These are phyloP conservation scores for Eucalyptus cloeziana DNA, from an alignment of 345 rosid genomes.

Conservation along the genomic window DNA sequence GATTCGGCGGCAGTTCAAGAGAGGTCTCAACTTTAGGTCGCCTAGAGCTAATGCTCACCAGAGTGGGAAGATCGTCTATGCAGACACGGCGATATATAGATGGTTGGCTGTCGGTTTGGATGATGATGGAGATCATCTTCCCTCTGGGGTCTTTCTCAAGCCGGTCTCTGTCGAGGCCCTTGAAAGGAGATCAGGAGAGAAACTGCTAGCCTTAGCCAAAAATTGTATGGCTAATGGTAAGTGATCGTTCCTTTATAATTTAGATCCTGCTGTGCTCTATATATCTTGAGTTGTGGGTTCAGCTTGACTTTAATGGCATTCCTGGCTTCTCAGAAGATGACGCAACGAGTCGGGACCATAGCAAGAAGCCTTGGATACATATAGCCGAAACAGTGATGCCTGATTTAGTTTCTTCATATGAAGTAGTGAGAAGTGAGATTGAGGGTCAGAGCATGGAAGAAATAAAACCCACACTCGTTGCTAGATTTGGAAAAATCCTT, in stretches of 20 bases:
- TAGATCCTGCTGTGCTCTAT: not conserved
- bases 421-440: not conserved
- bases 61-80: not conserved
- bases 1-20: not conserved
- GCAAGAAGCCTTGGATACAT: not conserved
- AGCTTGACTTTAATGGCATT: not conserved
- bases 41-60: not conserved
- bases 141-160: not conserved
- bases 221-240: constrained; percentile 7
- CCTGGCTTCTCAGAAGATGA: not conserved
- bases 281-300: not conserved
- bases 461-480: constrained; percentile 3
- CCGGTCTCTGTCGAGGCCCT: not conserved
- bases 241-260: not conserved
- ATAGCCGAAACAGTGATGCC: constrained; percentile 4
- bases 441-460: not conserved
- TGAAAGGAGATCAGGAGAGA: constrained; percentile 2
- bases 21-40: not conserved
- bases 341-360: not conserved
- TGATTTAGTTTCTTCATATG: constrained; percentile 1
- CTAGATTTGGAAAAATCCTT: constrained; percentile 8
- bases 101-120: constrained; percentile 4
- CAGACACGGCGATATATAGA: not conserved
- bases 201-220: constrained; percentile 21
- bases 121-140: not conserved